Percentiles rank a stretch among this genome's conserved stretches.
Conservation (phyloP, 2,329 filamentous ascomycete genomes). For the Trichoderma asperellum region DNA sequence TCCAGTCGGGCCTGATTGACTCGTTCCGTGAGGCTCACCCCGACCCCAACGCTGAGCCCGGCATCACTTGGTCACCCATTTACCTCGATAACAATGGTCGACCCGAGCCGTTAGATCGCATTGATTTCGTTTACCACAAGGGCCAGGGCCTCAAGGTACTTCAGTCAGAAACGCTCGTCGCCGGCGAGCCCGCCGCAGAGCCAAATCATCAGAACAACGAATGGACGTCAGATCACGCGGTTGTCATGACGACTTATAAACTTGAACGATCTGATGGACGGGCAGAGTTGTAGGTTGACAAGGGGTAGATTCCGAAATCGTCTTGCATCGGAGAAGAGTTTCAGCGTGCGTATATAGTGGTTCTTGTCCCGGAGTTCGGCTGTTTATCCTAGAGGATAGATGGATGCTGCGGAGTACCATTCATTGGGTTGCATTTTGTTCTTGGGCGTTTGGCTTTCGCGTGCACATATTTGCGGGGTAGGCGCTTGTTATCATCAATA, state of each 20-base stretch:
- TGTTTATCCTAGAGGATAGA: neutral
- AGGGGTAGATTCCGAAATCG: neutral
- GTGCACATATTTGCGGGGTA: neutral
- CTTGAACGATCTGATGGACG: neutral
- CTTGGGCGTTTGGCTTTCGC: neutral
- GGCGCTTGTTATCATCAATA: neutral
- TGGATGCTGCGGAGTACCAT: neutral
- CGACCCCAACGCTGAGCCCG: constrained; percentile 41
- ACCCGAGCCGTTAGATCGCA: constrained; percentile 47
- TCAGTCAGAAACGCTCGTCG: constrained; percentile 39
- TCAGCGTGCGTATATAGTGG: neutral
- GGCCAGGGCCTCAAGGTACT: constrained; percentile 39
- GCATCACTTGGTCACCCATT: constrained; percentile 49
- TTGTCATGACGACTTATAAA: constrained; percentile 40
- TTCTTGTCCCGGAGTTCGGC: neutral
- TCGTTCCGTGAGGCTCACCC: constrained; percentile 46
- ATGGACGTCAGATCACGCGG: constrained; percentile 49
- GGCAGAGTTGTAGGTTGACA: constrained; percentile 7
- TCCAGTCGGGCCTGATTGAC: constrained; percentile 45
- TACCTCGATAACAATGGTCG: constrained; percentile 40
- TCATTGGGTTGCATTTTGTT: neutral
- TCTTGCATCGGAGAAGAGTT: neutral
- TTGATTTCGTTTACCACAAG: constrained; percentile 50
- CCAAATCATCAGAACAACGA: constrained; percentile 46
- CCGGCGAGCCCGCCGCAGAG: constrained; percentile 41